Evolutionary conservation across 225 moss, liverwort and hornwort genomes (phyloP).

Genomic region (Antitrichia curtipendula): DNA sequence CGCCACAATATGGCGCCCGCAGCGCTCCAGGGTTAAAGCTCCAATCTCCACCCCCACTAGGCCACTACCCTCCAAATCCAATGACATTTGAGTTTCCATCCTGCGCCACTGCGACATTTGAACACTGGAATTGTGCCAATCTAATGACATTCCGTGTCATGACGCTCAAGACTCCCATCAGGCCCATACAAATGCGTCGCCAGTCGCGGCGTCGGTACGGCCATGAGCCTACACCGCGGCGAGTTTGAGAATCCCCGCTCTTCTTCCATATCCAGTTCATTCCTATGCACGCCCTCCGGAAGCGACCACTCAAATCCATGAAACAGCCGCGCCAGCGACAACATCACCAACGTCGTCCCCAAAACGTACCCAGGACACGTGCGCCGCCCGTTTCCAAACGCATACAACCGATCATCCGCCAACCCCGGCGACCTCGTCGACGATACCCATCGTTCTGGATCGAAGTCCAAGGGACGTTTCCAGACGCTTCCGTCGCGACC

Average conservation of each 20-base stretch:
- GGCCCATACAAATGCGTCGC: constrained; percentile 2
- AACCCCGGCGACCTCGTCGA: background rate
- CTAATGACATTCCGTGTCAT: background rate
- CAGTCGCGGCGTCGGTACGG: background rate
- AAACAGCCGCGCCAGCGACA: constrained; percentile 8
- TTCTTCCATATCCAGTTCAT: constrained; percentile 6
- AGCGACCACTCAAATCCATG: constrained; percentile 24
- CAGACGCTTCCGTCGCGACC: constrained; percentile 4
- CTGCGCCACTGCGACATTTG: background rate
- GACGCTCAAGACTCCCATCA: background rate
- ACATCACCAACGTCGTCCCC: constrained; percentile 11
- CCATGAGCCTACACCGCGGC: background rate
- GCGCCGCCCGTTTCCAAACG: constrained; percentile 16
- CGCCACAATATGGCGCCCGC: too few species aligned
- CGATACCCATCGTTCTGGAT: constrained; percentile 21
- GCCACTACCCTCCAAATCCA: background rate
- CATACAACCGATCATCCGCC: background rate
- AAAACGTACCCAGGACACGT: constrained; percentile 10
- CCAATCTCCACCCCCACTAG: background rate
- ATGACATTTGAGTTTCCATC: background rate
- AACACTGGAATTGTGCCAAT: background rate
- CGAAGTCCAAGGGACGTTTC: constrained; percentile 5
- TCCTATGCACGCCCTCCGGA: background rate
- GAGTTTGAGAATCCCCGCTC: background rate
- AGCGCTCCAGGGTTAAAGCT: too few species aligned